phyloP scores from a whole-genome alignment of 2,329 filamentous ascomycete species.

The Aureobasidium sp. region DNA sequence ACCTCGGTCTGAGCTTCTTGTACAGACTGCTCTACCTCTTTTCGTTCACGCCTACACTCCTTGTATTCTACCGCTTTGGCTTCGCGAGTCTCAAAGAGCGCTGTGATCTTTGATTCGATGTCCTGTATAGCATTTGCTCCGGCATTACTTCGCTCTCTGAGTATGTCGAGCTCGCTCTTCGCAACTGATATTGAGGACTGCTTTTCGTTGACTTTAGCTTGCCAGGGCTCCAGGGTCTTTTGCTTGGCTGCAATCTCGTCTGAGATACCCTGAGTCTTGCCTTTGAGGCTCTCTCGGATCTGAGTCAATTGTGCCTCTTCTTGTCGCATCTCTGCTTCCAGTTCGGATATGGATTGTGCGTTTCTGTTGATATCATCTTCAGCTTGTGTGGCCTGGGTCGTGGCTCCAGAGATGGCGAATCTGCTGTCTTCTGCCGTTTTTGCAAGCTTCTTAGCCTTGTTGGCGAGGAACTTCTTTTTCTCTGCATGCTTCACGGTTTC shows the following conservation, averaged over 20 bases:
- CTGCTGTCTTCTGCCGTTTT: constrained; percentile 76
- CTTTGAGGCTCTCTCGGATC: constrained; percentile 85
- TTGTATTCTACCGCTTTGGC: constrained; percentile 70
- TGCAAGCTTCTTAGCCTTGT: constrained; percentile 91
- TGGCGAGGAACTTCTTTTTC: constrained; percentile 86
- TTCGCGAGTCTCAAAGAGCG: constrained; percentile 63
- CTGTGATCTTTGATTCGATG: constrained; percentile 67
- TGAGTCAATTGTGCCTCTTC: constrained; percentile 76
- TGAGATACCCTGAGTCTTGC: constrained; percentile 91
- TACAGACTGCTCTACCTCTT: constrained; percentile 65
- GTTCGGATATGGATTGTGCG: constrained; percentile 61
- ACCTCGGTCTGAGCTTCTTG: constrained; percentile 66
- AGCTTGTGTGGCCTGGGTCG: constrained; percentile 71
- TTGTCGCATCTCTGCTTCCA: constrained; percentile 67
- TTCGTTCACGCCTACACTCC: constrained; percentile 65
- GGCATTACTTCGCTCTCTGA: constrained; percentile 82
- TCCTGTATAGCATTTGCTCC: constrained; percentile 80
- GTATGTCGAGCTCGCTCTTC: constrained; percentile 86
- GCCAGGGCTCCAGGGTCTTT: constrained; percentile 92
- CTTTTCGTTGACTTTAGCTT: constrained; percentile 93
- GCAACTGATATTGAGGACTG: constrained; percentile 90
- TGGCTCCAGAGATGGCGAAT: constrained; percentile 65
- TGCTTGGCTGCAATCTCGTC: constrained; percentile 90
- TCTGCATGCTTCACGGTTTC: constrained; percentile 97
- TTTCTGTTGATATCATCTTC: constrained; percentile 70